These are phyloP conservation scores for Phytophthora tentaculata DNA, from an alignment of 352 stramenopile species.

Conservation along the genomic window DNA sequence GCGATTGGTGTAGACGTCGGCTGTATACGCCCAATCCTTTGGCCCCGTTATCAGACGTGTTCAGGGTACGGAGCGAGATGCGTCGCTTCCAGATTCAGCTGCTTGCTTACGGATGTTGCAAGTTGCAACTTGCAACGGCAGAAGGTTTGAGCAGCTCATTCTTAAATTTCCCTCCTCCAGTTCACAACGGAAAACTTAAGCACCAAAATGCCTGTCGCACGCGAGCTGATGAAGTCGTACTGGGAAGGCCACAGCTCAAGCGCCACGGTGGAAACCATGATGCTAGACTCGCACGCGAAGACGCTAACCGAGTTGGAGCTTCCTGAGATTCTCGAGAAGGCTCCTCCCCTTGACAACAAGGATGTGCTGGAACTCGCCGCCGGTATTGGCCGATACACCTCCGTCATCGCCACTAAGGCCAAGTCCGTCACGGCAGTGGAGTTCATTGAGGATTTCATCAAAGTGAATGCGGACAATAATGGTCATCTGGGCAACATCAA, in stretches of 20 bases:
- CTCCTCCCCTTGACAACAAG: constrained; percentile 58
- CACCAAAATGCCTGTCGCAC: constrained; percentile 52
- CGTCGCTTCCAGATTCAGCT: constrained; percentile 6
- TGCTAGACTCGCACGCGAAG: constrained; percentile 81
- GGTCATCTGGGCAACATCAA: constrained; percentile 60
- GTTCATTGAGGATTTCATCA: constrained; percentile 84
- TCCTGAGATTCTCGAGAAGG: constrained; percentile 74
- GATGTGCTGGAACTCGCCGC: constrained; percentile 74
- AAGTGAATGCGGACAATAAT: constrained; percentile 57
- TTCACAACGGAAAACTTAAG: constrained; percentile 4
- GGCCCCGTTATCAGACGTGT: constrained; percentile 19
- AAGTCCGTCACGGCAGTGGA: constrained; percentile 74
- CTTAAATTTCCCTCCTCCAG: constrained; percentile 12
- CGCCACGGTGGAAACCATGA: constrained; percentile 82
- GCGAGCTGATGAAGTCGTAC: constrained; percentile 79
- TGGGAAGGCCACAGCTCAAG: constrained; percentile 68
- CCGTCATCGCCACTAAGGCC: constrained; percentile 51
- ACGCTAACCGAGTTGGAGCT: constrained; percentile 70
- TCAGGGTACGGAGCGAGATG: constrained; percentile 6
- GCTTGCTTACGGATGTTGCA: constrained; percentile 10
- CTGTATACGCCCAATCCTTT: constrained; percentile 24
- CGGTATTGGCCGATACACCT: constrained; percentile 75
- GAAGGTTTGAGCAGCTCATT: constrained; percentile 15
- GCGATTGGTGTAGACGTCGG: constrained; percentile 22
- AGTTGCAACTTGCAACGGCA: constrained; percentile 11